Percentiles rank a stretch among this genome's conserved stretches.
Conservation (phyloP, 2,329 filamentous ascomycete genomes). For the Calonectria hawksworthii region DNA sequence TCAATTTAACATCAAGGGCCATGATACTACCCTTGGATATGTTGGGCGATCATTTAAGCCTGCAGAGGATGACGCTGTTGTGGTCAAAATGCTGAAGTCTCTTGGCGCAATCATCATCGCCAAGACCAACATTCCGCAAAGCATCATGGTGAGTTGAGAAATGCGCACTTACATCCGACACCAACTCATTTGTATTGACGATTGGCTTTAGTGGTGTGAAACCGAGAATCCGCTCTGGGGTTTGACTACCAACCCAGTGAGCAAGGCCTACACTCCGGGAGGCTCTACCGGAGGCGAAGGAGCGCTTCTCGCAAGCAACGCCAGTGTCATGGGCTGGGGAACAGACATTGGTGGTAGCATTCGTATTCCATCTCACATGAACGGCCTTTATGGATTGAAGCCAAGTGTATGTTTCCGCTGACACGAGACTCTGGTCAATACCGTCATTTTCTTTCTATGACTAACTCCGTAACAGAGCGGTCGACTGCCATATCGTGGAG, state of each 20-base stretch:
- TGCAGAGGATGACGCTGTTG: constrained; percentile 60
- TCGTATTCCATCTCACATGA: constrained; percentile 44
- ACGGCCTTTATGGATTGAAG: constrained; percentile 42
- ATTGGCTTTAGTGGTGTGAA: constrained; percentile 38
- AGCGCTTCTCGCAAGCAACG: constrained; percentile 32
- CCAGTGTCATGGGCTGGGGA: constrained; percentile 41
- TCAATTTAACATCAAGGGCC: constrained; percentile 71
- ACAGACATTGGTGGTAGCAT: constrained; percentile 47
- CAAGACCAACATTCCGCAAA: constrained; percentile 59
- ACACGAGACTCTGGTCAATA: neutral
- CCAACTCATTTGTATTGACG: neutral
- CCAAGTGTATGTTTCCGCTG: constrained; percentile 42
- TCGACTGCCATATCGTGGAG: constrained; percentile 70
- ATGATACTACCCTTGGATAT: constrained; percentile 72
- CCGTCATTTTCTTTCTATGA: accelerated
- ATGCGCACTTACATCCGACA: no score
- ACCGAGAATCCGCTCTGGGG: constrained; percentile 49
- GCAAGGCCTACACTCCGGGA: constrained; percentile 41
- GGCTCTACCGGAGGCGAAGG: constrained; percentile 46
- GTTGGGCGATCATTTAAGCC: constrained; percentile 64
- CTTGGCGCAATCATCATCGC: constrained; percentile 67
- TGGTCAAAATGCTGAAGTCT: constrained; percentile 62
- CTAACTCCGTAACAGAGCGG: constrained; percentile 57
- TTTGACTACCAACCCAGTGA: constrained; percentile 40
- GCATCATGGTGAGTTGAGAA: constrained; percentile 36